These are phyloP conservation scores for Gossypium lobatum DNA, from an alignment of 441 rosid species.

Conservation along the genomic window DNA sequence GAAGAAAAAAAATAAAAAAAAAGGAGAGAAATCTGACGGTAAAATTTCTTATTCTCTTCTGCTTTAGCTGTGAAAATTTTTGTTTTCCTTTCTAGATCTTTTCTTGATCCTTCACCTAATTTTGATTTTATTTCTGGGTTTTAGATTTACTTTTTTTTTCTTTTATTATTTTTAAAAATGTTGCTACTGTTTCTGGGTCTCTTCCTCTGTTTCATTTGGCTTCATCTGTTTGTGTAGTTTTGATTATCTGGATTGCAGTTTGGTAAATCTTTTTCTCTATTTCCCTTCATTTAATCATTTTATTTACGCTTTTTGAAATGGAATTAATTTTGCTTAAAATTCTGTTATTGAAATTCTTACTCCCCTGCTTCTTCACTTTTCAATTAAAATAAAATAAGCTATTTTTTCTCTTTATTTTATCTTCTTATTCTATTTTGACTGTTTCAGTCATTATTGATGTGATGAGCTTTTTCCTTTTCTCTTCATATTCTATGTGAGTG, in stretches of 20 bases:
- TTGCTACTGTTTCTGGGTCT: neutral
- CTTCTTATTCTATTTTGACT: neutral
- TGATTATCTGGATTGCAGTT: neutral
- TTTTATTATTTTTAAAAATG: too few relatives aligned
- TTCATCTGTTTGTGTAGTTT: neutral
- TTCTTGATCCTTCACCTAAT: neutral
- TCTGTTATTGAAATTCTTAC: neutral
- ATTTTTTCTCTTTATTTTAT: neutral
- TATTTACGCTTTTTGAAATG: neutral
- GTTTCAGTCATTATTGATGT: neutral
- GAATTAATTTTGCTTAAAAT: neutral
- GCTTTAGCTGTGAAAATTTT: neutral
- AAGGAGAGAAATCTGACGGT: constrained; percentile 17
- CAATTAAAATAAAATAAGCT: neutral
- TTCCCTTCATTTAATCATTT: constrained; percentile 2
- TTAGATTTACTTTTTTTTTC: neutral
- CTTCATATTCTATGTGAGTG: neutral
- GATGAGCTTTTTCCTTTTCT: neutral
- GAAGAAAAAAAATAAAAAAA: neutral
- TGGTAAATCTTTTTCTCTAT: neutral
- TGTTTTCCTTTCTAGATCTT: neutral
- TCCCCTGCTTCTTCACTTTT: neutral
- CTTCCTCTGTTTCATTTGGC: neutral
- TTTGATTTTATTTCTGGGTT: neutral
- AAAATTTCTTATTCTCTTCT: constrained; percentile 1